Base-by-base conservation (phyloP, 495 filamentous ascomycete genomes). In the Xylaria telfairii region DNA sequence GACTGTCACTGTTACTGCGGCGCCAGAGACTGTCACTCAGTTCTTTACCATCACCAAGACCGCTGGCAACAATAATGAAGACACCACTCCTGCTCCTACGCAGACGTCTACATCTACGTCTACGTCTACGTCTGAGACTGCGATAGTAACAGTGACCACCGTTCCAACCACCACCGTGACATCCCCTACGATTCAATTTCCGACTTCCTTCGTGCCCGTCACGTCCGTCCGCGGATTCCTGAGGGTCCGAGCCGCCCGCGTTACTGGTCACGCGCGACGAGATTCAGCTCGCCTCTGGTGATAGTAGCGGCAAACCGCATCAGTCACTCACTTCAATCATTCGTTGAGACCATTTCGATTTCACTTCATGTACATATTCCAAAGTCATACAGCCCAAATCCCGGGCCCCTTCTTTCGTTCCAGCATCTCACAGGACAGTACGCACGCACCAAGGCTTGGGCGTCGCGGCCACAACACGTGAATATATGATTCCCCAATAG, bases 1-100 rank as follows among this genome's bases (percentile, higher is more conserved):
- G 69, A 78, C 75, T 0, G 74, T 76, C 3, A 75, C 73, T 0
- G 76, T 78, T 9, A 78, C 76, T 6, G 76, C 76, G 1, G 69
- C 41, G 1, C 59, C 73, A 5, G 37, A 65, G 39, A 78, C 75
- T 0, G 68, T 74, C 0, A 77, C 75, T 0, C 24, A 71, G 39
- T 74, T 68, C 62, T 60, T 57, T 30, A 78, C 76, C 28, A 70
- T 77, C 15, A 74, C 72, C 21, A 49, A 75, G 32, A 46, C 54
- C 21, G 72, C 44, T 44, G 46, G 54, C 4, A 24, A 19, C 15
- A 30, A 39, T 19, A 15, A 59, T 32, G 39, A 53, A 28, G 65
- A 57, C 10, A 5, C 39, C 53, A 57, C 65, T 12, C 26, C 37
- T 44, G 42, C 59, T 1, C 54, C n/a, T n/a, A 61, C 26, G 9